Conservation (phyloP, 169 alveolate species). For the Blepharisma undulans region DNA sequence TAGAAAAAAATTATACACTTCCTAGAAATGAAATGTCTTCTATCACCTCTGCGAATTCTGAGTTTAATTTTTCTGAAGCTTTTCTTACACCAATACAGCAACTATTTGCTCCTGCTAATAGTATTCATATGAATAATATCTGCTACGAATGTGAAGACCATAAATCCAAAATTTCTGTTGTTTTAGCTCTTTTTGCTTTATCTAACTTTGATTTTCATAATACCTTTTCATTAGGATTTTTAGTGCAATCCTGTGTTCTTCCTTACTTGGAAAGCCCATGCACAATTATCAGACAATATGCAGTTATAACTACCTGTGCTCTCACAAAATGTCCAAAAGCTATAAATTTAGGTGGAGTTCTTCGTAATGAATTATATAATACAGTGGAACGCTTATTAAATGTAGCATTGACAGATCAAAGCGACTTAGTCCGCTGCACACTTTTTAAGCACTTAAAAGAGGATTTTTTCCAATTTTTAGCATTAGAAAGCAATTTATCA, state of each 20-base stretch:
- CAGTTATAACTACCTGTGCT: conserved; percentile 33
- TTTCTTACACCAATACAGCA: not conserved
- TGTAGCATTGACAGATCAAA: conserved; percentile 33
- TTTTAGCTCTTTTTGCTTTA: conserved; percentile 28
- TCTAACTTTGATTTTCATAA: conserved; percentile 27
- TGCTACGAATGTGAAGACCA: conserved; percentile 35
- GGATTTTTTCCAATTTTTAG: conserved; percentile 33
- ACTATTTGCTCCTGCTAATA: not conserved
- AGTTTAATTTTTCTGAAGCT: conserved; percentile 8
- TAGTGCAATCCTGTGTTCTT: not conserved
- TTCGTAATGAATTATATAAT: conserved; percentile 27
- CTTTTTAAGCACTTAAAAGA: conserved; percentile 33
- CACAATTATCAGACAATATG: conserved; percentile 4
- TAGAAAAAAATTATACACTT: conserved; percentile 3
- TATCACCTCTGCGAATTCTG: not conserved
- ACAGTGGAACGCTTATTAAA: conserved; percentile 29
- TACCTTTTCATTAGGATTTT: not conserved
- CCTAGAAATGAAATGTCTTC: conserved; percentile 2
- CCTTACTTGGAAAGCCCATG: conserved; percentile 30
- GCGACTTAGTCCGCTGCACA: conserved; percentile 33
- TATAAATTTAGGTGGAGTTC: not conserved
- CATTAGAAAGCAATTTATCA: conserved; percentile 29
- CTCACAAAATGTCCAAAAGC: conserved; percentile 17
- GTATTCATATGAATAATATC: not conserved
- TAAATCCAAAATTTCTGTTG: not conserved